Percentiles rank a stretch among this genome's conserved stretches.
Conservation (phyloP, 176 grass and related monocot genomes). For the Tillandsia leiboldiana region DNA sequence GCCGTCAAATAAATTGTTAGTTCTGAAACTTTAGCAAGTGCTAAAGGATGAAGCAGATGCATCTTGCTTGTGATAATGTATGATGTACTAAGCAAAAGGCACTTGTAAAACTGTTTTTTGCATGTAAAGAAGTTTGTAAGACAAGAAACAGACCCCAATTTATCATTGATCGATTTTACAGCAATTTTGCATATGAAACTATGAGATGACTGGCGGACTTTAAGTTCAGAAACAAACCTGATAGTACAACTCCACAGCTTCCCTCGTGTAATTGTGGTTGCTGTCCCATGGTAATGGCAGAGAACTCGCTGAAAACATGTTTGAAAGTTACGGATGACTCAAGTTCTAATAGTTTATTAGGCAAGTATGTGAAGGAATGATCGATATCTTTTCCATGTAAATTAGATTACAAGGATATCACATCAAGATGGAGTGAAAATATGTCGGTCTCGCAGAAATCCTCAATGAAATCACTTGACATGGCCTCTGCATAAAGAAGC, state of each 20-base stretch:
- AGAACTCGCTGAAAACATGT: slow-evolving; percentile 83
- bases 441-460: slow-evolving; percentile 70
- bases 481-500: slow-evolving; percentile 79
- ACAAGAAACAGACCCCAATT: background rate
- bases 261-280: slow-evolving; percentile 64
- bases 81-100: too few species aligned
- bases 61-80: too few species aligned
- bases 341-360: background rate
- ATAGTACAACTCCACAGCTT: slow-evolving; percentile 76
- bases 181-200: background rate
- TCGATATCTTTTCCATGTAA: background rate
- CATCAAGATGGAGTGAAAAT: slow-evolving; percentile 53
- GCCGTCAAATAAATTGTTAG: background rate
- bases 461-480: slow-evolving; percentile 93
- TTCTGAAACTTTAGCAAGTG: background rate
- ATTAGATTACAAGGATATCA: slow-evolving; percentile 64
- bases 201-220: background rate
- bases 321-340: slow-evolving; percentile 39
- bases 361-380: background rate
- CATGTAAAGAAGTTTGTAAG: background rate
- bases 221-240: slow-evolving; percentile 34
- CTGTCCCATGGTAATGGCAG: slow-evolving; percentile 74
- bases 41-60: too few species aligned
- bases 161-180: background rate
- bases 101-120: background rate